These are phyloP conservation scores for Colletotrichum tofieldiae DNA, from an alignment of 2,329 filamentous ascomycete genomes.

Conservation along the genomic window DNA sequence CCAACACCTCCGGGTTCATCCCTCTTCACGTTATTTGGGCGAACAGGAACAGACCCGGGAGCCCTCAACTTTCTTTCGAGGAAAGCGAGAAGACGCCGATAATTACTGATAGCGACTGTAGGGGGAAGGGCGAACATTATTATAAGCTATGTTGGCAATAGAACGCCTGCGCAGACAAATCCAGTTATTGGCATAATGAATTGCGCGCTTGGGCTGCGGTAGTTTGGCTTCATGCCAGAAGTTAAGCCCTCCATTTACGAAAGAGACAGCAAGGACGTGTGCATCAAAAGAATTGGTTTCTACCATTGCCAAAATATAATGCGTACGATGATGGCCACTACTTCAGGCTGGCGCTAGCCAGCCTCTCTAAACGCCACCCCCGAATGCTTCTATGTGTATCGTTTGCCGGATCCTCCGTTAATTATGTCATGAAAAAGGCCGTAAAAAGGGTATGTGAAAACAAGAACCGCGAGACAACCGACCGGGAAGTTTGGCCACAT, in stretches of 20 bases:
- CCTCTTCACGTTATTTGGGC: neutral
- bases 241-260: neutral
- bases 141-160: neutral
- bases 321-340: neutral
- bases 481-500: neutral
- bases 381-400: constrained; percentile 12
- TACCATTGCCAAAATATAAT: neutral
- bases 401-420: neutral
- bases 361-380: neutral
- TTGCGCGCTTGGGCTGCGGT: neutral
- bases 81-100: neutral
- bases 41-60: neutral
- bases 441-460: constrained; percentile 13
- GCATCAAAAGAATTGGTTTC: neutral
- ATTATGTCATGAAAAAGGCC: neutral
- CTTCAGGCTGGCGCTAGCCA: neutral
- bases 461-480: neutral
- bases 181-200: neutral
- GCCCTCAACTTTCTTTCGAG: neutral
- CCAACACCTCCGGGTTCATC: neutral
- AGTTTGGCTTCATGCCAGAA: too few relatives aligned
- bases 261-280: neutral
- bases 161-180: neutral
- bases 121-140: neutral
- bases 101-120: neutral